Base-by-base conservation (phyloP, 306 rosid species). In the Sechiopsis laciniata region DNA sequence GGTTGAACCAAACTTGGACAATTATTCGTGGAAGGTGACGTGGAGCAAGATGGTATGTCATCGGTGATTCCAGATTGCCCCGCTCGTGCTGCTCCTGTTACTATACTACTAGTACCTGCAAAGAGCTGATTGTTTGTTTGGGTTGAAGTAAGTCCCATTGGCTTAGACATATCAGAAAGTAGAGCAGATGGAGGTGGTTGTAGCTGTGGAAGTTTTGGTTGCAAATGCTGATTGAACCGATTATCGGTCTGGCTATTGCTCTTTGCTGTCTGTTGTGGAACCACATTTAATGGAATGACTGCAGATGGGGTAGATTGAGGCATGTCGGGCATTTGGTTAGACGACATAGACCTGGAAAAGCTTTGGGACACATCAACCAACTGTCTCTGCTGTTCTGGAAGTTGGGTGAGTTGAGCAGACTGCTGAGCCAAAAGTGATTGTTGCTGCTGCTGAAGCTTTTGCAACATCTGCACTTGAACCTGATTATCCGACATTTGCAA, bases 1-100 rank as follows among this genome's bases (percentile, higher is more conserved):
- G 83, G 82, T 40, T 87, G 96, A 82, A 88, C 81, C 55, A 83
- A 80, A 73, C 61, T 78, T 50, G 81, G 79, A 69, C 89, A 86
- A 75, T 94, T 94, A 78, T 94, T 91, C 17, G 97, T 79, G 69
- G 99, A 94, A 70, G 99, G 97, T 66, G 99, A 94, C 21, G 96
- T 91, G 73, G 97, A 91, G 78, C 96, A 89, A 37, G 99, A 94
- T 42, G 95, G 99, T 82, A 83, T 74, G 76, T 94, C 97, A 32
- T 94, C 97, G 7, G 95, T 91, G 63, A 88, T 76, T 46, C 86
- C 90, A 16, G 97, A 89, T 75, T 84, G 99, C 50, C 87, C 99
- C 1, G 81, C 84, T 76, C 82, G 87, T 19, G 83, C 84, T 73
- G 82, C 84, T 75, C 85, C 95, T 1, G 83, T 77, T 72, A 83